Base-by-base conservation (phyloP, 768 basidiomycete genomes). In the Candolleomyces eurysporus region DNA sequence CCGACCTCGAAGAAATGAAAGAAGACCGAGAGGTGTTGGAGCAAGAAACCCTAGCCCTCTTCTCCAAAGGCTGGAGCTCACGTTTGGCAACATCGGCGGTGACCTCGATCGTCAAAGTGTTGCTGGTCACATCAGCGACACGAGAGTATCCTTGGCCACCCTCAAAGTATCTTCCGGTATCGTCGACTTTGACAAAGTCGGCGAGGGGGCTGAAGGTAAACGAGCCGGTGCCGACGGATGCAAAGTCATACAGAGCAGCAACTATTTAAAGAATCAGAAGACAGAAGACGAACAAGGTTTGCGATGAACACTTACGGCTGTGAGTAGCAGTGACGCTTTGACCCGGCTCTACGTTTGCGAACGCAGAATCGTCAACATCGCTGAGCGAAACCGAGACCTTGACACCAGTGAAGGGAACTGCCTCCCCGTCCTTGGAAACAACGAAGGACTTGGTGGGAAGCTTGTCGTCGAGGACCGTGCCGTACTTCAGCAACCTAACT, bases 401-500 rank as follows among this genome's bases (percentile, higher is more conserved):
- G 61, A 79, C 64, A 22, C 81, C 81, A 14, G 72, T 79, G 72
- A 82, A 82, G 14, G 70, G 55, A 40, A 79, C 78, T 3, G 65
- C 67, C 19, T 66, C 55, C 22, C 73, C 78, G 63, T 76, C 74
- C 66, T 78, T 78, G 48, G 72, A 78, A 62, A 81, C 73, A 8
- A 65, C 68, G 67, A 82, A 81, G 2, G 78, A 79, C 65, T 72
- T 76, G 39, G 79, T 79, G 5, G 79, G 77, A n/a, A 76, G 67
- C 31, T 73, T 67, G 45, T 69, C 71, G 67, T 82, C 79, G 58
- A 81, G 73, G 58, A 82, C 75, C 16, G 80, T 81, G n/a, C 72
- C 77, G 63, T 78, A 80, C 65, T 78, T 79, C 70, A 82, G 73
- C 54, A 81, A 65, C 68, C 76, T 80, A 64, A 79, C 69, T 50